Evolutionary conservation across 2,329 filamentous ascomycete species (phyloP).

Genomic region (Fusarium sp.): DNA sequence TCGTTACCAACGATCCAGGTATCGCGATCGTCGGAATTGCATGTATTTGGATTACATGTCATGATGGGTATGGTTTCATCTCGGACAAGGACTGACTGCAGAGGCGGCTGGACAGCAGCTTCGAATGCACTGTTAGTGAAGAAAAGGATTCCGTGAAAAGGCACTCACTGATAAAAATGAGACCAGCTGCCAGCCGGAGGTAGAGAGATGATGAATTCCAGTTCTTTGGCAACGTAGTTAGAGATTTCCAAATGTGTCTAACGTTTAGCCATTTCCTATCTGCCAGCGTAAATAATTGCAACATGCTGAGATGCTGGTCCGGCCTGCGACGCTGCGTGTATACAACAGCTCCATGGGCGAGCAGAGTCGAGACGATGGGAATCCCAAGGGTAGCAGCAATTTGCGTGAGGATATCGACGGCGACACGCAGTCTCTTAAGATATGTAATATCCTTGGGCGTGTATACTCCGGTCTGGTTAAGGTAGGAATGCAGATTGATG

Average conservation of each 20-base stretch:
- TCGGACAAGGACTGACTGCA: slow-evolving; percentile 4
- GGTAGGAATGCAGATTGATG: slow-evolving; percentile 9
- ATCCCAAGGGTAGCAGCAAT: slow-evolving; percentile 8
- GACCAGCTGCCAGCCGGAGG: neutral
- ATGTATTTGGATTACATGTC: neutral
- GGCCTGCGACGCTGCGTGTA: slow-evolving; percentile 17
- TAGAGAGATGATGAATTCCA: neutral
- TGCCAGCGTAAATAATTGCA: slow-evolving; percentile 18
- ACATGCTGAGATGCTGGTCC: slow-evolving; percentile 4
- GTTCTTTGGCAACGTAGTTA: neutral
- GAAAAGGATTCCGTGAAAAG: too few species aligned
- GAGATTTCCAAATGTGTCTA: neutral
- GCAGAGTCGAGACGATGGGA: slow-evolving; percentile 21
- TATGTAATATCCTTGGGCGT: neutral
- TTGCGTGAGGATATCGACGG: neutral
- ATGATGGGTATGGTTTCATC: slow-evolving; percentile 5
- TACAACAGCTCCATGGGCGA: slow-evolving; percentile 22
- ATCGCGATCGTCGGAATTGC: neutral
- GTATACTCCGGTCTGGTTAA: slow-evolving; percentile 7
- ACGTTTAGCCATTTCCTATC: slow-evolving; percentile 15
- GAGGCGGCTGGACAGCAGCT: slow-evolving; percentile 15
- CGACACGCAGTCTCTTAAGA: neutral
- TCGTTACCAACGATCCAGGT: slow-evolving; percentile 5
- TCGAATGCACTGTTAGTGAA: neutral
- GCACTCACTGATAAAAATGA: slow-evolving; percentile 22